Percentiles rank a stretch among this genome's conserved stretches.
These are phyloP conservation scores for Pezicula neosporulosa DNA, from an alignment of 2,329 filamentous ascomycete species.

Conservation along the genomic window DNA sequence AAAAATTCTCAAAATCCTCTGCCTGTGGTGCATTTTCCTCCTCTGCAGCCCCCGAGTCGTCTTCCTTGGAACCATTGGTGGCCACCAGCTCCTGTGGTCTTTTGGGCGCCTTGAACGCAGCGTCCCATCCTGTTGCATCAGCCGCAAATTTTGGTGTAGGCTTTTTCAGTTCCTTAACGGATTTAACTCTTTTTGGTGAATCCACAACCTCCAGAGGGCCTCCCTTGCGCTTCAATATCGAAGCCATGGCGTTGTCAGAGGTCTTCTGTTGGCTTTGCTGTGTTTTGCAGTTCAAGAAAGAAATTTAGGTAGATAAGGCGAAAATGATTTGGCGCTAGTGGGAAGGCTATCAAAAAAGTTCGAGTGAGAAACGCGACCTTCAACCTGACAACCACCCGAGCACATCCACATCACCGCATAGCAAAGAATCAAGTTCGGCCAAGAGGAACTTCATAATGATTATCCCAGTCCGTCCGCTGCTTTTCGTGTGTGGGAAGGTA, in stretches of 20 bases:
- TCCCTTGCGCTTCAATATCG: constrained; percentile 32
- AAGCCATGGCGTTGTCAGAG: constrained; percentile 31
- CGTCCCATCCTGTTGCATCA: constrained; percentile 21
- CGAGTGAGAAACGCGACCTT: neutral
- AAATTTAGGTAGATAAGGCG: constrained; percentile 3
- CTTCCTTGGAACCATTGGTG: constrained; percentile 17
- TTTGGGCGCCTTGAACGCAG: constrained; percentile 19
- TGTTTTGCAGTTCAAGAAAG: neutral
- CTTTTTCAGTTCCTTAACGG: constrained; percentile 6
- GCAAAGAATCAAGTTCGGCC: neutral
- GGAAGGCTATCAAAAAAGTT: constrained; percentile 2
- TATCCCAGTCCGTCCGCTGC: constrained; percentile 95
- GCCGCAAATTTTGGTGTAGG: constrained; percentile 6
- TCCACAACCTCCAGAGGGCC: constrained; percentile 24
- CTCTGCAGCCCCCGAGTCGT: constrained; percentile 4
- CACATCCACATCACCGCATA: constrained; percentile 1
- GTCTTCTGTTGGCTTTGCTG: constrained; percentile 18
- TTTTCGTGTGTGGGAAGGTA: constrained; percentile 99
- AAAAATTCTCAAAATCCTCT: constrained; percentile 19
- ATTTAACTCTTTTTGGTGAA: constrained; percentile 25
- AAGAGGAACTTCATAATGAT: constrained; percentile 67
- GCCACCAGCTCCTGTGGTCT: constrained; percentile 14
- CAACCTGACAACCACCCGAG: neutral
- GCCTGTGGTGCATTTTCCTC: constrained; percentile 12
- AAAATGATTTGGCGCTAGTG: constrained; percentile 13